Conservation (phyloP, 164 flowering plant species). For the Kingdonia uniflora region DNA sequence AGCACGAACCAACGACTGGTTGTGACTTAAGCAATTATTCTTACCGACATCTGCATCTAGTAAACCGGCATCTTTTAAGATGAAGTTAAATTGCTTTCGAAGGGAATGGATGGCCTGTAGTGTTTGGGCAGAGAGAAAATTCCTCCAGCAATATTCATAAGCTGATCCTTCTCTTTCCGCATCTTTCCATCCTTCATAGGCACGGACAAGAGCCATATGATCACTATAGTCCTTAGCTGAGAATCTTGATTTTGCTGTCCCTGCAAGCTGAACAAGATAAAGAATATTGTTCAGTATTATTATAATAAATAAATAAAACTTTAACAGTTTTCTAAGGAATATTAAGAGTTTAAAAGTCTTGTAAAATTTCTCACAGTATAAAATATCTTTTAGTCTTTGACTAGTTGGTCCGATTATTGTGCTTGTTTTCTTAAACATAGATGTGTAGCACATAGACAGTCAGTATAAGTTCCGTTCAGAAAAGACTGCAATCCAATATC, state of each 20-base stretch:
- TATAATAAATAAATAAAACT: too few species aligned
- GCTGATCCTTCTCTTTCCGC: slow-evolving; percentile 97
- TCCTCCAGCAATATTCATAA: slow-evolving; percentile 96
- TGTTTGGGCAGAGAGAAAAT: slow-evolving; percentile 91
- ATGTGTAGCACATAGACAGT: too few species aligned
- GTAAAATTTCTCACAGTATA: too few species aligned
- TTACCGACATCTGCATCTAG: slow-evolving; percentile 44
- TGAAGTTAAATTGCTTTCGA: slow-evolving; percentile 77
- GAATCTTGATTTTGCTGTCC: slow-evolving; percentile 90
- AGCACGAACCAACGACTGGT: slow-evolving; percentile 92
- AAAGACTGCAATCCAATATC: too few species aligned
- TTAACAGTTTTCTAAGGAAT: too few species aligned
- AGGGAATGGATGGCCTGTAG: slow-evolving; percentile 98
- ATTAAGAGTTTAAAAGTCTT: too few species aligned
- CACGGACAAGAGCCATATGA: slow-evolving; percentile 99
- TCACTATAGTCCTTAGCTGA: slow-evolving; percentile 99
- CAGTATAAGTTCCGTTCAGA: too few species aligned
- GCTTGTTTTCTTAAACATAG: too few species aligned
- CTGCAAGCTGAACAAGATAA: slow-evolving; percentile 60
- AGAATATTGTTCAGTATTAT: too few species aligned
- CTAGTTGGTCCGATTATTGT: too few species aligned
- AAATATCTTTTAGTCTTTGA: too few species aligned
- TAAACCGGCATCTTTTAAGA: slow-evolving; percentile 74
- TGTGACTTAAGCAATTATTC: slow-evolving; percentile 74
- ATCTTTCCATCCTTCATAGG: slow-evolving; percentile 99